Evolutionary conservation across 2,329 filamentous ascomycete species (phyloP), one percentile per base, ranked within the genome.

Genomic region (Penicillium sp.): DNA sequence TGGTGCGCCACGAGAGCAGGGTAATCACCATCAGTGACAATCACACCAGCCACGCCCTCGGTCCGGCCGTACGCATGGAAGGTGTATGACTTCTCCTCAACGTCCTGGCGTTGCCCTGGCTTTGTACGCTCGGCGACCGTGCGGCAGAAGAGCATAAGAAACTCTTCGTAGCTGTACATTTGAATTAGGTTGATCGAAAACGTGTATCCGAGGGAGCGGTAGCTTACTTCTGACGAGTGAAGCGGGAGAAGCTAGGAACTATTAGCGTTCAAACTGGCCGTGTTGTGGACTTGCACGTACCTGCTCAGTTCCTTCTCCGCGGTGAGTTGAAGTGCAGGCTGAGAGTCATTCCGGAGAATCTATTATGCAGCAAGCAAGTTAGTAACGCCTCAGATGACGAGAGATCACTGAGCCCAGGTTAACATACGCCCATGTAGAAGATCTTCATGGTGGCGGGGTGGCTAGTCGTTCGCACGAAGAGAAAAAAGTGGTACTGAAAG

Each of bases 91-190:
- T 59, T 62, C 47, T 67, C 63, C 32, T 93, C 84, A 39, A 94
- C 81, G 61, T 88, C 85, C 66, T 93, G 85, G 61, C 86, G 75
- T 66, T 88, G 80, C 38, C 84, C 87, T n/a, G 82, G 77, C 43
- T 74, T 73, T 44, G 87, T 95, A 54, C 85, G 77, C 68, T 93
- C 85, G 45, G 90, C 90, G 32, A 95, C 83, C 12, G 84, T 90
- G 67, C 86, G 86, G 65, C 80, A 78, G 70, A 93, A 90, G 56
- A 95, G 72, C 39, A 80, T 84, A 80, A 94, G 85, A 73, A 93
- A 81, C 65, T 82, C 73, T 56, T 66, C 66, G 62, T 79, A 72
- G 59, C 72, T 73, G 55, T 42, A 35, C 9, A 27, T 13, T 6
- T 13, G 6, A 11, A n/a, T 27, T 27, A 27, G 14, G 17, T 12